Conservation (phyloP, 768 basidiomycete species). For the Ramaria sp. region DNA sequence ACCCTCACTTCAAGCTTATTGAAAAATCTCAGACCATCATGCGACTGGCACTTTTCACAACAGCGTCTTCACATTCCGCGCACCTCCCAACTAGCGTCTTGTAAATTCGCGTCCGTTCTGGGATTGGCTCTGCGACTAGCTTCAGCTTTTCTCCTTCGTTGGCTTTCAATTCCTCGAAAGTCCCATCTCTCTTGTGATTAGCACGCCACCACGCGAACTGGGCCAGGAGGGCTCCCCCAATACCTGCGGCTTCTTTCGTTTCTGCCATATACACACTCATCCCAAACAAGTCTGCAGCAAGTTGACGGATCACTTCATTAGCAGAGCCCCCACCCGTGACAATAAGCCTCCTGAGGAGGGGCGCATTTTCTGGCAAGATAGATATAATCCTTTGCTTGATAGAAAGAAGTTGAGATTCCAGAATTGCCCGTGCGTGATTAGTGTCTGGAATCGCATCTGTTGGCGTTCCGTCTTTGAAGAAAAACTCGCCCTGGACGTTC, state of each 20-base stretch:
- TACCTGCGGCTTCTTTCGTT: slow-evolving; percentile 60
- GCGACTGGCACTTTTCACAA: slow-evolving; percentile 17
- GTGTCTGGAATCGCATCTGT: slow-evolving; percentile 28
- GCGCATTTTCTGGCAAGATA: slow-evolving; percentile 49
- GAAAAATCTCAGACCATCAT: too few relatives aligned
- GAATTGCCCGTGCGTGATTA: slow-evolving; percentile 62
- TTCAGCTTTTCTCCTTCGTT: slow-evolving; percentile 33
- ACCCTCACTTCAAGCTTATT: too few relatives aligned
- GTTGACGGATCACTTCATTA: slow-evolving; percentile 61
- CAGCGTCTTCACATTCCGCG: slow-evolving; percentile 43
- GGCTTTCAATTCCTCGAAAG: slow-evolving; percentile 55
- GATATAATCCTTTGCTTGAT: slow-evolving; percentile 62
- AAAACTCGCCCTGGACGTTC: slow-evolving; percentile 59
- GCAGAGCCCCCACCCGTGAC: slow-evolving; percentile 72
- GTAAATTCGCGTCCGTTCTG: slow-evolving; percentile 38
- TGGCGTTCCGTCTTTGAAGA: slow-evolving; percentile 33
- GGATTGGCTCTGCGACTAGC: slow-evolving; percentile 49
- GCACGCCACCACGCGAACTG: slow-evolving; percentile 60
- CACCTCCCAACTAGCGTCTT: slow-evolving; percentile 43
- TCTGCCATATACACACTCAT: slow-evolving; percentile 63
- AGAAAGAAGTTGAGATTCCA: slow-evolving; percentile 79
- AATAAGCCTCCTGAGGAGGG: slow-evolving; percentile 54
- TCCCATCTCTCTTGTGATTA: slow-evolving; percentile 28
- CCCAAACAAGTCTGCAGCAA: slow-evolving; percentile 70
- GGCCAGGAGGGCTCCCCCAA: slow-evolving; percentile 63